Base-by-base conservation (phyloP, 2,329 filamentous ascomycete species). In the Beauveria sp. region DNA sequence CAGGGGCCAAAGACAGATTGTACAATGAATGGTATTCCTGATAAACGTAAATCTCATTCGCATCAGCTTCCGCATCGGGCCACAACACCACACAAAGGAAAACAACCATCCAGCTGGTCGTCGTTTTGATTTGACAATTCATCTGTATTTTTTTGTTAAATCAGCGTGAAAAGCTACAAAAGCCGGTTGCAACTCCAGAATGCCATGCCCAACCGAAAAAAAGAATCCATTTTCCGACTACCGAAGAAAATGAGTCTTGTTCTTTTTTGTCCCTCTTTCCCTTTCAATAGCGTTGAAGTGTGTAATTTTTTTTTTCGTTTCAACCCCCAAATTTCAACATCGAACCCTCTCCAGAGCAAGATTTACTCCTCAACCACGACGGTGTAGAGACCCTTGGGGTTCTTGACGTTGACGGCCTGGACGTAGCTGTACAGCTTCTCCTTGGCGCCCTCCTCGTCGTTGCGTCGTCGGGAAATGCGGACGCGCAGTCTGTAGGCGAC, bases 391-490 rank as follows among this genome's bases (percentile, higher is more conserved):
- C 95, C 93, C 91, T 97, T 98, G 80, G 92, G 87, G 82, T 96
- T 90, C 91, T 98, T 96, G 78, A 98, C 93, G 81, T 97, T 97
- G 78, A 99, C 95, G 73, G 95, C 95, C 88, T 99, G 93, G 72
- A 99, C 95, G 83, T 96, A 97, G 80, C 90, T 95, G 89, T 98
- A 99, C 70, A 99, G 88, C 87, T 96, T 96, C 88, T 99, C 91
- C 86, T 96, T 96, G 78, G 96, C 95, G 74, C 91, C 91, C 84
- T 99, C 95, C 86, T 98, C 95, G 80, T 99, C 95, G 84, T 99
- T 99, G 87, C 95, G 91, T 88, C 96, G 96, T 82, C 95, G 91
- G 77, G 92, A 96, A 83, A 99, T 97, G 82, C 96, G 92, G 77
- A 99, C 88, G 75, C 95, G 93, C 73, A 99, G 86, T 81, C 96